Base-by-base conservation (phyloP, 495 filamentous ascomycete species). In the Glarea lozoyensis region DNA sequence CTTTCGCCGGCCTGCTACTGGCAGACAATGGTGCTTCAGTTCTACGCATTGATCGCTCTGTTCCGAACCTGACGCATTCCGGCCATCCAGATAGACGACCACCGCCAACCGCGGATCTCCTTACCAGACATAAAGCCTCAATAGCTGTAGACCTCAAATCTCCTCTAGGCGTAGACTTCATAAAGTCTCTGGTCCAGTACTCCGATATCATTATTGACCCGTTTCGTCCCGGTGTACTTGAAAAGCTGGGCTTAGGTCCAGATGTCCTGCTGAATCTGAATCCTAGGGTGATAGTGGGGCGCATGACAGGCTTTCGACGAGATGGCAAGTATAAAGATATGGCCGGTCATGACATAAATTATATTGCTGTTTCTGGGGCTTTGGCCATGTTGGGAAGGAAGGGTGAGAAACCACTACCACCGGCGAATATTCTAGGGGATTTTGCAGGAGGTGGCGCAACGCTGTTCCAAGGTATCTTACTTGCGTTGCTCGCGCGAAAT, bases 271-370 rank as follows among this genome's bases (percentile, higher is more conserved):
- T 74, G 37, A 60, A 60, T 3, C 27, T 65, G 1, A 95, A 94
- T 53, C 81, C 82, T n/a, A 70, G 81, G 2, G 63, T 97, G 2
- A 76, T 96, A 38, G 78, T 93, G 32, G 86, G 74, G 4, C 82
- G 89, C 12, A 75, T 96, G 67, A 90, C 88, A 4, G 90, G 90
- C 0, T 95, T 95, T 58, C 72, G 89, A 4, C 73, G 88, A 18
- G 86, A 90, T 54, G 88, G 89, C 1, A 79, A 78, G 50, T 96
- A 93, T 61, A 75, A 74, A 31, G 55, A 68, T 45, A 95, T 94
- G 88, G 90, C 90, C 0, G 89, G 90, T n/a, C 90, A 97, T 52
- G 90, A 97, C 58, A 95, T 97, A 58, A 97, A 97, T 56, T 97
- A 95, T 61, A 79, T 97, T 17, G 84, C 89, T 24, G 86, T 94